Conservation (phyloP, 176 grass and related monocot genomes). For the Ensete glaucum region DNA sequence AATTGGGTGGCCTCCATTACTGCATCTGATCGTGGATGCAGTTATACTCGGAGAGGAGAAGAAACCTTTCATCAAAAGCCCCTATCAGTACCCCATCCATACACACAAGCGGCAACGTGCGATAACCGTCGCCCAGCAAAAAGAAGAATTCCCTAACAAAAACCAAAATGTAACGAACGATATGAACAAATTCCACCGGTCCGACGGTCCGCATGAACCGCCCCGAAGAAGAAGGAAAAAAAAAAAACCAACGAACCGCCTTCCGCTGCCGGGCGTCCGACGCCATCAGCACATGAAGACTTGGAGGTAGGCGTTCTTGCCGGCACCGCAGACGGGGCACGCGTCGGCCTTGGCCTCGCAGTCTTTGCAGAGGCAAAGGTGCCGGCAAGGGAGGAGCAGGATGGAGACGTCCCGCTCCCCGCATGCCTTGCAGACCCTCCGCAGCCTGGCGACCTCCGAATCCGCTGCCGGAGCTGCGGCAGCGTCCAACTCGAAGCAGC, state of each 20-base stretch:
- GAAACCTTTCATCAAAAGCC: neutral
- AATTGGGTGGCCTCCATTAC: no score
- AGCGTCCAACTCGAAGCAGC: slow-evolving; percentile 32
- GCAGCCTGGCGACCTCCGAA: neutral
- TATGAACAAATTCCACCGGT: slow-evolving; percentile 3
- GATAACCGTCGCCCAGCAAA: neutral
- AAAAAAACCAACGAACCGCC: neutral
- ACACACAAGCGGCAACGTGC: neutral
- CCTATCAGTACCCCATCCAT: neutral
- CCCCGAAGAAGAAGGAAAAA: neutral
- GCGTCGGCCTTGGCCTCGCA: slow-evolving; percentile 29
- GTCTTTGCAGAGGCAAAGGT: slow-evolving; percentile 49
- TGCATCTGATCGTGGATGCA: no score
- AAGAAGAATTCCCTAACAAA: neutral
- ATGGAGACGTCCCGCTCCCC: slow-evolving; percentile 33
- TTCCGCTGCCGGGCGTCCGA: neutral
- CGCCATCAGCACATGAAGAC: slow-evolving; percentile 27
- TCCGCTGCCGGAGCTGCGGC: neutral
- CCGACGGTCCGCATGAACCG: neutral
- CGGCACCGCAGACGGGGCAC: slow-evolving; percentile 34
- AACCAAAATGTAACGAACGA: neutral
- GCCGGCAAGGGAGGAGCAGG: slow-evolving; percentile 61
- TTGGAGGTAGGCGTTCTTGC: slow-evolving; percentile 36
- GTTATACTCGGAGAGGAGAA: neutral
- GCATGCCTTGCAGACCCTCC: slow-evolving; percentile 35